Percentiles rank a stretch among this genome's conserved stretches.
Evolutionary conservation across 768 basidiomycete species (phyloP).

Genomic region (Podaxis sp.): DNA sequence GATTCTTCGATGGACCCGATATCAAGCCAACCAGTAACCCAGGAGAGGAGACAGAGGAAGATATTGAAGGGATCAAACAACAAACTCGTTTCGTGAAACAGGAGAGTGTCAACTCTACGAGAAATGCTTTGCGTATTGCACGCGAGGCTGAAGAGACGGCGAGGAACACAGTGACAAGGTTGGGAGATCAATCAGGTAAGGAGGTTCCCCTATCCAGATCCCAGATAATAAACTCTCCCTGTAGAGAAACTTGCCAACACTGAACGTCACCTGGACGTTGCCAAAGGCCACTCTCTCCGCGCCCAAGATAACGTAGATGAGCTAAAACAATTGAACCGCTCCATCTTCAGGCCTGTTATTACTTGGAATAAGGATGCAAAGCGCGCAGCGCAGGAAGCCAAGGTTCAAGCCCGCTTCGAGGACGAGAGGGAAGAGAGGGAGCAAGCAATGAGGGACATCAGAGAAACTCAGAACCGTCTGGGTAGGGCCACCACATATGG

Average conservation of each 20-base stretch:
- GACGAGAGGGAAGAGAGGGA: conserved; percentile 85
- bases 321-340: conserved; percentile 90
- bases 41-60: conserved; percentile 81
- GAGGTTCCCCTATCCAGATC: conserved; percentile 3
- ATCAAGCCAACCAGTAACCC: conserved; percentile 46
- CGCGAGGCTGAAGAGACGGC: conserved; percentile 98
- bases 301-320: conserved; percentile 95
- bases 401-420: conserved; percentile 82
- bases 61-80: conserved; percentile 93
- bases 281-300: conserved; percentile 82
- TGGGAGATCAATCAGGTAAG: conserved; percentile 93
- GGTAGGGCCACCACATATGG: conserved; percentile 72
- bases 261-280: conserved; percentile 90
- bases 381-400: conserved; percentile 82
- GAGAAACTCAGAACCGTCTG: conserved; percentile 84
- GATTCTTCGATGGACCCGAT: conserved; percentile 68
- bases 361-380: conserved; percentile 93
- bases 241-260: conserved; percentile 89
- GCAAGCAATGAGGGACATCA: conserved; percentile 81
- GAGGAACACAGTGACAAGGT: conserved; percentile 73
- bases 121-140: conserved; percentile 91
- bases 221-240: conserved; percentile 10
- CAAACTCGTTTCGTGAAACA: conserved; percentile 89
- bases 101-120: conserved; percentile 83
- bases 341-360: conserved; percentile 92